phyloP scores from a whole-genome alignment of 2,329 filamentous ascomycete genomes.

The Fusarium tjaetaba region DNA sequence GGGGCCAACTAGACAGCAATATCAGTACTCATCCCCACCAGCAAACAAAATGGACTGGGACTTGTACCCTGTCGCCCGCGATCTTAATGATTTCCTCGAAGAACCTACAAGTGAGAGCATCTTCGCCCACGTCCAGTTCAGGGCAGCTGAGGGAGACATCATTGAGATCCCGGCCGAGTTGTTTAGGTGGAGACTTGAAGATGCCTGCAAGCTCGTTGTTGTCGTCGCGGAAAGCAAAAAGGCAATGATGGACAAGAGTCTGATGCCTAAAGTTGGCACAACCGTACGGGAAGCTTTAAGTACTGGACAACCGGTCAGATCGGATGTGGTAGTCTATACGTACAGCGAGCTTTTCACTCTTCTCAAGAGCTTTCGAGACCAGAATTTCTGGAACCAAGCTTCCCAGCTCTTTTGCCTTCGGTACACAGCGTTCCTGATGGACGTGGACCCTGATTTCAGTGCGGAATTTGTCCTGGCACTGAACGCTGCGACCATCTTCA shows the following conservation, averaged over 20 bases:
- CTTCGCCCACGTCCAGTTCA: background rate
- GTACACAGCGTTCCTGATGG: background rate
- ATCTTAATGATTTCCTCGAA: background rate
- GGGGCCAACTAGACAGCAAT: background rate
- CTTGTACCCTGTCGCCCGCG: rapidly evolving
- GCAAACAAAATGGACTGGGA: background rate
- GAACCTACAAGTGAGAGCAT: background rate
- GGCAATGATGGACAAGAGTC: background rate
- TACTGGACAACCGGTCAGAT: background rate
- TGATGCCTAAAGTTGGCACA: background rate
- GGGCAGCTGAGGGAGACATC: background rate
- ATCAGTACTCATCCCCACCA: background rate
- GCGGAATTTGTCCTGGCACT: background rate
- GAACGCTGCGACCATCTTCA: background rate
- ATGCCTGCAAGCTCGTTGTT: background rate
- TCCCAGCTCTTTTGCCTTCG: background rate
- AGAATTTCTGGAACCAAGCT: background rate
- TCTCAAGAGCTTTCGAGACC: background rate
- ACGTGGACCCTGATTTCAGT: background rate
- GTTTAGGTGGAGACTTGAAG: background rate
- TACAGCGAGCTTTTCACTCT: background rate
- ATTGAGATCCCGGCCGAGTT: background rate
- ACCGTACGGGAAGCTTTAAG: background rate
- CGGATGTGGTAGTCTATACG: background rate
- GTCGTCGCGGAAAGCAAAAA: background rate